Base-by-base conservation (phyloP, 805 yeast species). In the Debaryomyces tyrocola region DNA sequence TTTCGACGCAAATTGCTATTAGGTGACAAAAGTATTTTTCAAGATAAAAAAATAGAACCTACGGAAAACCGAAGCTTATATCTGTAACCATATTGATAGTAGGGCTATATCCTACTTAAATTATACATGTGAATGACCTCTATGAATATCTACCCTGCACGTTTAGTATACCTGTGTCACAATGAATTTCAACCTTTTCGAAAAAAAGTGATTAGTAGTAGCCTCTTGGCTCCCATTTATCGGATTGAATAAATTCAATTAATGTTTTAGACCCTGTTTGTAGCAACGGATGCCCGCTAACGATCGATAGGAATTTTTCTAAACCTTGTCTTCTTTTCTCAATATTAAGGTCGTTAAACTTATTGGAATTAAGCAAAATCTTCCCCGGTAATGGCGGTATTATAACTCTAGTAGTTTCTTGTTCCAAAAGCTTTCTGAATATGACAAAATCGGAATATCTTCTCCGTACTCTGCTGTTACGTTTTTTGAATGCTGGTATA, bases 331-430 rank as follows among this genome's bases (percentile, higher is more conserved):
- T 73, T 58, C 99, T 77, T 42, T 82, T 83, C 58, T 89, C 96
- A 46, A 94, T 90, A 48, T 85, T 84, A 37, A 87, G 84, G 49
- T 88, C 94, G 49, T 83, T 82, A 64, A 91, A 91, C 51, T 92
- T 77, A 63, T 86, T 85, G 37, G 73, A 68, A 49, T 79, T 81
- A 21, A 78, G 71, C 43, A 84, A 64, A 33, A 87, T 85, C 63
- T 92, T 94, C n/a, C 96, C 96, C 0, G 99, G 99, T 40, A 92
- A 74, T 38, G 82, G 78, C 1, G 98, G 98, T 24, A 94, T 83
- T 31, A 87, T 78, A 14, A 94, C 96, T 40, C 89, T 73, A 3
- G 89, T 77, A 33, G 87, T 74, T 60, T 92, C 97, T 44, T 79
- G 77, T 54, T 87, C 88, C 37, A 92, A 68, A 31, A 87, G 78